phyloP scores from a whole-genome alignment of 768 basidiomycete species.

The Tulasnella sp. region DNA sequence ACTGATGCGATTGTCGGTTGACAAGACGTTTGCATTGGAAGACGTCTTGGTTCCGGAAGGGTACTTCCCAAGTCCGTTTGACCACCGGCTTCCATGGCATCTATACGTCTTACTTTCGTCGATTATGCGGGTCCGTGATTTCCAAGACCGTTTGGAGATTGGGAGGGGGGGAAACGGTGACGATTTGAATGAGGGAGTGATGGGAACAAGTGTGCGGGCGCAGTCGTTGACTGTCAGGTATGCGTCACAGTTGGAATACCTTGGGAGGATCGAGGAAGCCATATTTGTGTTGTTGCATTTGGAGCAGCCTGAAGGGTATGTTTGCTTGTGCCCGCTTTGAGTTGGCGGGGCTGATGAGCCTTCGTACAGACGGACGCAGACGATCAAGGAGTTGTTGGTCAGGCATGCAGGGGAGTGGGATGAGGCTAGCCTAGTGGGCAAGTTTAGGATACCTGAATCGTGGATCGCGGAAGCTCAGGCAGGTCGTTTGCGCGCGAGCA shows the following conservation, averaged over 20 bases:
- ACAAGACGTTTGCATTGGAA: constrained; percentile 59
- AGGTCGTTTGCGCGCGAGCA: constrained; percentile 9
- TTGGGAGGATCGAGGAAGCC: constrained; percentile 73
- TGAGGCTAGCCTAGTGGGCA: constrained; percentile 31
- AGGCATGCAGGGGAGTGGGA: constrained; percentile 32
- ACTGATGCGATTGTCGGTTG: constrained; percentile 63
- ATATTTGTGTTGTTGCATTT: constrained; percentile 83
- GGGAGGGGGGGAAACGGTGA: constrained; percentile 26
- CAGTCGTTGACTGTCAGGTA: constrained; percentile 75
- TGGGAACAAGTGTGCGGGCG: constrained; percentile 69
- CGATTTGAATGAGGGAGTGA: constrained; percentile 26
- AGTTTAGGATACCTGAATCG: constrained; percentile 65
- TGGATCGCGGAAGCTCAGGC: constrained; percentile 94
- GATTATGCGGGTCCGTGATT: constrained; percentile 71
- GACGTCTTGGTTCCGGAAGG: constrained; percentile 54
- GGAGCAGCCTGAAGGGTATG: constrained; percentile 67
- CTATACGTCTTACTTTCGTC: constrained; percentile 77
- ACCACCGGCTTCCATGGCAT: constrained; percentile 84
- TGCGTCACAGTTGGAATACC: constrained; percentile 71
- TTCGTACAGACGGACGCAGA: constrained; percentile 55
- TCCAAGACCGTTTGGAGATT: constrained; percentile 50
- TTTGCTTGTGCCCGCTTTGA: constrained; percentile 10
- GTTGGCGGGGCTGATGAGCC: background rate
- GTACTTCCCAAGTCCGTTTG: constrained; percentile 60
- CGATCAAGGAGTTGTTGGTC: constrained; percentile 66